phyloP scores from a whole-genome alignment of 1,284 basidiomycete species.

The Golubevia sp. region DNA sequence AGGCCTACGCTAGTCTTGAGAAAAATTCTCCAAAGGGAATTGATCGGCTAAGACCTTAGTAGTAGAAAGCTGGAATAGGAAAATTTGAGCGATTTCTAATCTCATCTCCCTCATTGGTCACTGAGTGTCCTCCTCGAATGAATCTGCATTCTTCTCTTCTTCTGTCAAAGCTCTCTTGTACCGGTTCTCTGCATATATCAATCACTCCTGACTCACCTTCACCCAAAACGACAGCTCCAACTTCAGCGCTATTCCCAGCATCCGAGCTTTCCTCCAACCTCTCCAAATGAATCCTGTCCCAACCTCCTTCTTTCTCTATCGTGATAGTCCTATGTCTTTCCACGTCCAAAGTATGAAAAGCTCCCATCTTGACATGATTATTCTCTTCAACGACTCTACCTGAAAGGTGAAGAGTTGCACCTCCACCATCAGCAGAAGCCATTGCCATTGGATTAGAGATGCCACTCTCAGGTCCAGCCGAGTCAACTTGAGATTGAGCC shows the following conservation, averaged over 20 bases:
- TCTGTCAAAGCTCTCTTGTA: too few relatives aligned
- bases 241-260: constrained; percentile 91
- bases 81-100: too few relatives aligned
- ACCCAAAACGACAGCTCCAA: constrained; percentile 93
- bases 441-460: neutral
- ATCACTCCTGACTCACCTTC: constrained; percentile 73
- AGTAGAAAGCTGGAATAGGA: too few relatives aligned
- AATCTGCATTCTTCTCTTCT: too few relatives aligned
- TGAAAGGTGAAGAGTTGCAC: constrained; percentile 77
- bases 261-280: constrained; percentile 84
- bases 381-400: constrained; percentile 91
- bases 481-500: constrained; percentile 3
- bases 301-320: constrained; percentile 78
- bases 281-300: constrained; percentile 86
- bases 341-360: constrained; percentile 92
- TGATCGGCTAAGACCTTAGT: too few relatives aligned
- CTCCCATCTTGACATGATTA: constrained; percentile 86
- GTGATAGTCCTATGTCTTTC: constrained; percentile 90
- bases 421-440: neutral
- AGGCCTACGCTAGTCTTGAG: too few relatives aligned
- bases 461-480: neutral
- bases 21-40: too few relatives aligned
- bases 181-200: too few relatives aligned
- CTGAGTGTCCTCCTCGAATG: too few relatives aligned
- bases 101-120: too few relatives aligned